These are phyloP conservation scores for Physocladia obscura DNA, from an alignment of 192 early-diverging fungal species.

Conservation along the genomic window DNA sequence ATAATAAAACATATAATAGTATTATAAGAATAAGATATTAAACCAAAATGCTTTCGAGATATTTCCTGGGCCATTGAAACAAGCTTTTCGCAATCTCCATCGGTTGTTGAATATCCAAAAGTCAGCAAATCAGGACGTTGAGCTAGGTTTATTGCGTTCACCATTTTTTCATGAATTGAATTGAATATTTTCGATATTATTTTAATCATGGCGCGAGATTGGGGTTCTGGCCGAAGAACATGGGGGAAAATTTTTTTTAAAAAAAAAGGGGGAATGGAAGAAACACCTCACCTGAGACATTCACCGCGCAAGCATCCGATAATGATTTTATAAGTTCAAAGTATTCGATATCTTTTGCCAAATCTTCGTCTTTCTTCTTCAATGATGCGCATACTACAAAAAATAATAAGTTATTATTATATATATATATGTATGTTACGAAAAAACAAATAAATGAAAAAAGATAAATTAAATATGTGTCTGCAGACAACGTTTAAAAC, in stretches of 20 bases:
- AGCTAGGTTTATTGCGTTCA: neutral
- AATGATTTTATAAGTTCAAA: constrained; percentile 1
- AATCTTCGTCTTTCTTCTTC: neutral
- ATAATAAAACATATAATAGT: neutral
- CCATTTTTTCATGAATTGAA: neutral
- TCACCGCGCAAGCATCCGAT: neutral
- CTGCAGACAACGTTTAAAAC: neutral
- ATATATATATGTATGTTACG: neutral
- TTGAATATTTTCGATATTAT: neutral
- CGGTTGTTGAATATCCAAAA: neutral
- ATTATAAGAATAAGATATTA: neutral
- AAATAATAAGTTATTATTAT: neutral
- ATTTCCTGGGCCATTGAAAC: neutral
- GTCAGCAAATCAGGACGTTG: neutral
- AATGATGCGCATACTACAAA: neutral
- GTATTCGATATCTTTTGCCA: constrained; percentile 2
- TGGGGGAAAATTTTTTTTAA: neutral
- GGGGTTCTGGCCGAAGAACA: neutral
- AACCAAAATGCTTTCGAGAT: neutral
- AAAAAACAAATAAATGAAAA: neutral
- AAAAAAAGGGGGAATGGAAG: neutral
- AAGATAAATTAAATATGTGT: neutral
- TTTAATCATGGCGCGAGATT: neutral
- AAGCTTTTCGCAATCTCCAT: neutral
- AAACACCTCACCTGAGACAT: neutral